Evolutionary conservation across 2,329 filamentous ascomycete genomes (phyloP), one percentile per base, ranked within the genome.

Genomic region (Exophiala phaeomuriformis): DNA sequence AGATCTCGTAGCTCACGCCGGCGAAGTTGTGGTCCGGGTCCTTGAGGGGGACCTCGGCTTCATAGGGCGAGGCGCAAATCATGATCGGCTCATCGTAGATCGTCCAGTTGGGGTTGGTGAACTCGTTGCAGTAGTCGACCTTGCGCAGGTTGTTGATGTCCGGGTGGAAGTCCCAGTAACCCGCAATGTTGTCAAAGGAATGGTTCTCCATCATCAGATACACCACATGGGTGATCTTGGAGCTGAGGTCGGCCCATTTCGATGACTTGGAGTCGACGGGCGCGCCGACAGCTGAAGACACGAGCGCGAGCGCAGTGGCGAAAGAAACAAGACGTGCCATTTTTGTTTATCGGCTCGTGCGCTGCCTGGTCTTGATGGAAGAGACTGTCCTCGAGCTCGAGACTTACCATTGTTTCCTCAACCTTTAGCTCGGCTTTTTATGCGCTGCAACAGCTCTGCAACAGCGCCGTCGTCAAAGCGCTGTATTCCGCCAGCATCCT

Each of bases 21-120:
- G 55, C 55, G 10, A 57, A 57, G 45, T 57, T 57, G 49, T 57
- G 55, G 40, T 57, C 55, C 1, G 55, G 55, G 41, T 57, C 55
- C 6, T 27, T 45, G 29, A 57, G 52, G 8, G 55, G 55, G 0
- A 57, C 55, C 36, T 57, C 55, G 7, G 36, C 51, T 46, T 57
- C 55, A 43, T 55, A 57, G 5, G 47, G 49, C 10, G 44, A 36
- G 6, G 51, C 49, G 36, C 55, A 57, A 37, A 57, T 55, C 55
- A 57, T 36, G 43, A 57, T 19, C 7, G 55, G 55, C 45, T 57
- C 55, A 29, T 50, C 40, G 35, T 52, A 57, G n/a, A 57, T 47
- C 4, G 55, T 57, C 55, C 55, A 57, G 46, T 57, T 57, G 31
- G 55, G 55, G 45, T 57, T 57, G 44, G 55, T 57, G 46, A 43